Percentiles rank a stretch among this genome's conserved stretches.
phyloP scores from a whole-genome alignment of 352 stramenopile genomes.

The Globisporangium spinosum region DNA sequence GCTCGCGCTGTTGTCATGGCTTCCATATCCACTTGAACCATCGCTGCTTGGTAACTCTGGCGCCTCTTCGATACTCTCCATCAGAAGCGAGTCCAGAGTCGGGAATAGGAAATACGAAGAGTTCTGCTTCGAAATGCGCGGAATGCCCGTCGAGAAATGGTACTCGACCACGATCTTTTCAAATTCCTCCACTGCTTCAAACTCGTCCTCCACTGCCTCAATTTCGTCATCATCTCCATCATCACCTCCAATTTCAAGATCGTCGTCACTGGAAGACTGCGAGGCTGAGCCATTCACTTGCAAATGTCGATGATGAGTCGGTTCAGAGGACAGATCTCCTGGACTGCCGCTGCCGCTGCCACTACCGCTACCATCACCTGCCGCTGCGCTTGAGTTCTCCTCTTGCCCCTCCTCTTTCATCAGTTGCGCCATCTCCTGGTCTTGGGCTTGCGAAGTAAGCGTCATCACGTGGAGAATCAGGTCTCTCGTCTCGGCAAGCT shows the following conservation, averaged over 20 bases:
- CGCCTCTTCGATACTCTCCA: neutral
- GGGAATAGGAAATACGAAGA: slow-evolving; percentile 30
- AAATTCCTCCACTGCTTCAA: slow-evolving; percentile 30
- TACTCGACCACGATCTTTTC: slow-evolving; percentile 38
- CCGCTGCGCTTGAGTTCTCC: neutral
- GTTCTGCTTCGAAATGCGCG: slow-evolving; percentile 33
- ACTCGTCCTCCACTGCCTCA: slow-evolving; percentile 12
- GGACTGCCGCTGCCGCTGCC: neutral
- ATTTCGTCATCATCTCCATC: slow-evolving; percentile 5
- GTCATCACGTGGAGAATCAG: slow-evolving; percentile 28
- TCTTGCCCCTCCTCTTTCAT: neutral
- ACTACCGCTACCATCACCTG: no score
- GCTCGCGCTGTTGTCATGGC: neutral
- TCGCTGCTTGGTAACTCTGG: neutral
- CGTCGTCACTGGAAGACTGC: slow-evolving; percentile 5
- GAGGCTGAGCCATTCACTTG: neutral
- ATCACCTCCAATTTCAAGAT: neutral
- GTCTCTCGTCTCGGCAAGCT: slow-evolving; percentile 24
- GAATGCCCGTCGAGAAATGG: slow-evolving; percentile 54
- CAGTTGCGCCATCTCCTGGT: slow-evolving; percentile 5
- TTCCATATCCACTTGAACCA: neutral
- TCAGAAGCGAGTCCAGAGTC: slow-evolving; percentile 28
- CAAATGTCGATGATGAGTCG: neutral
- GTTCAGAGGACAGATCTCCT: neutral
- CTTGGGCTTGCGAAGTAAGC: slow-evolving; percentile 11